Evolutionary conservation across 2,329 filamentous ascomycete genomes (phyloP), one percentile per base, ranked within the genome.

Genomic region (Aspergillus sp.): DNA sequence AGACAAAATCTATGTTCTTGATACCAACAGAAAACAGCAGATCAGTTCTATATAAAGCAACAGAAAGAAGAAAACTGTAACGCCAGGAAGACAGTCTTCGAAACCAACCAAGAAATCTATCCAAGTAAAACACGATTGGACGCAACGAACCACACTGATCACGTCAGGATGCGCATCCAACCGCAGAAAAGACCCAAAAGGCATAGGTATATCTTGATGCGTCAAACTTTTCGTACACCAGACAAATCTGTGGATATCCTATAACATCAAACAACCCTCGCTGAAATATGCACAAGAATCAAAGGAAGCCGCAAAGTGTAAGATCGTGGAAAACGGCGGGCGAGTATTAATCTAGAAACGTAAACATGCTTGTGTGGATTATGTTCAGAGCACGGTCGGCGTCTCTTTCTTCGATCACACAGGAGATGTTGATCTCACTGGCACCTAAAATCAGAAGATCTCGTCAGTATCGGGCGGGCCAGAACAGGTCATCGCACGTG

Each of bases 381-480:
- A 97, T 91, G 70, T 95, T 97, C 80, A 99, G 88, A 29, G 94
- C 94, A 61, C 94, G 85, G 62, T 92, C 91, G 19, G 94, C 92
- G 68, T 97, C 91, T 60, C 87, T 81, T 61, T 91, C 90, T 65
- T 95, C 91, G 69, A 99, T 96, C 43, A 99, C 94, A 68, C 94
- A 99, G 10, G 91, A 96, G 55, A 99, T 99, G 72, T 97, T 99
- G 75, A 99, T 99, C 78, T 99, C 94, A 70, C 92, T 97, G 21
- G 94, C 94, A 65, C 92, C 91, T 96, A 61, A 20, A 61, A 48
- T 49, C 47, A 47, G 51, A 36, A 56, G 55, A 38, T 57, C 20
- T 40, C 48, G 62, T 48, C 61, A 59, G 34, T 40, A 20, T 36
- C 44, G 47, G 42, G 47, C 34, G 46, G 20, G 41, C 44, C 31